Evolutionary conservation across 2,329 filamentous ascomycete species (phyloP).

Genomic region (Penicillium sp.): DNA sequence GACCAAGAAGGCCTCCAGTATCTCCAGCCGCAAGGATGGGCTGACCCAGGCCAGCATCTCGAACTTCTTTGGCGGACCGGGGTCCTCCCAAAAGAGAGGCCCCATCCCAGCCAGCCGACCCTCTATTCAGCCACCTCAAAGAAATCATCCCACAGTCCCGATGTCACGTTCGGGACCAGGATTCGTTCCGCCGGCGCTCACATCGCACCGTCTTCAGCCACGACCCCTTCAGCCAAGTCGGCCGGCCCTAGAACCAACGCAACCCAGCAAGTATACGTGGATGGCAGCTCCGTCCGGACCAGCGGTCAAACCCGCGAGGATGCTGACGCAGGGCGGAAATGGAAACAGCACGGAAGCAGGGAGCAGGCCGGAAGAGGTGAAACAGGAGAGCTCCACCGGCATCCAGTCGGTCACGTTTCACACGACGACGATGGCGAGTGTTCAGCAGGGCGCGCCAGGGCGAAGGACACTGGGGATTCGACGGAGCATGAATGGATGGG

Average conservation of each 20-base stretch:
- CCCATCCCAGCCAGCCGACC: conserved; percentile 6
- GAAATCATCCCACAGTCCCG: conserved; percentile 9
- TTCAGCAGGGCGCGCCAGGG: conserved; percentile 22
- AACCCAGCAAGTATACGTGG: conserved; percentile 35
- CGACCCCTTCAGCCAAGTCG: conserved; percentile 30
- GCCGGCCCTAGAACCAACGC: conserved; percentile 30
- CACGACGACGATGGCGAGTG: conserved; percentile 38
- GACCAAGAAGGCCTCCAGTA: conserved; percentile 25
- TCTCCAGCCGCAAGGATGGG: conserved; percentile 34
- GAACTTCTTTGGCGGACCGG: conserved; percentile 45
- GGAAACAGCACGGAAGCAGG: conserved; percentile 10
- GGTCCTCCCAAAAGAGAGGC: conserved; percentile 16
- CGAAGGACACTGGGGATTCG: conserved; percentile 42
- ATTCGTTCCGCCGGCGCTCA: conserved; percentile 20
- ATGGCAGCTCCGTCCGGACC: conserved; percentile 25
- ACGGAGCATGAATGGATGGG: conserved; percentile 43
- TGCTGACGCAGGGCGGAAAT: conserved; percentile 11
- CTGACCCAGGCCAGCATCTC: conserved; percentile 50
- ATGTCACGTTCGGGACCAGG: conserved; percentile 8
- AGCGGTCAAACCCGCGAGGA: conserved; percentile 18
- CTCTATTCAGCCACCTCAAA: conserved; percentile 9
- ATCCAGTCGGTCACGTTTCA: conserved; percentile 36
- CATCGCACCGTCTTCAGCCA: conserved; percentile 30
- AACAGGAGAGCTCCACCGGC: conserved; percentile 22
- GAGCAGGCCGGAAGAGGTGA: conserved; percentile 22